phyloP scores from a whole-genome alignment of 1,139 yeast genomes.

The Saccharomyces hybrid region DNA sequence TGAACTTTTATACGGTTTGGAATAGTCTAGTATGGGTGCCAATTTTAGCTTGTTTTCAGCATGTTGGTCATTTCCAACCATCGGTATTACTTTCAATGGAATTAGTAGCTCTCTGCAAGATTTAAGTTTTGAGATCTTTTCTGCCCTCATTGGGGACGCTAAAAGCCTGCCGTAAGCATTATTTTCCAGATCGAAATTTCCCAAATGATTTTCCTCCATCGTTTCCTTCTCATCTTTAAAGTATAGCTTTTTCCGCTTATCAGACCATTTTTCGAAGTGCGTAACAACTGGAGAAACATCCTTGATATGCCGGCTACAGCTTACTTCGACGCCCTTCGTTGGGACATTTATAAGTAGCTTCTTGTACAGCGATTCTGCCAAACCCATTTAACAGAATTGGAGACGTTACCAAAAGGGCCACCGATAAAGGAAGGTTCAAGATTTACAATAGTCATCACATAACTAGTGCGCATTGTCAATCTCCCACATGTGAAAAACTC shows the following conservation, averaged over 20 bases:
- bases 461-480: too few species aligned
- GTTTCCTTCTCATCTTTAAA: constrained; percentile 5
- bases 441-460: too few species aligned
- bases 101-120: constrained; percentile 22
- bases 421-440: background rate
- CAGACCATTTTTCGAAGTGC: constrained; percentile 29
- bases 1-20: constrained; percentile 12
- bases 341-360: background rate
- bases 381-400: background rate
- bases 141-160: constrained; percentile 28
- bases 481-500: too few species aligned
- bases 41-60: constrained; percentile 4
- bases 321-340: background rate
- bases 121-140: constrained; percentile 16
- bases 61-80: constrained; percentile 4
- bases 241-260: constrained; percentile 17
- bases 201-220: background rate
- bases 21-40: constrained; percentile 2
- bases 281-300: constrained; percentile 21
- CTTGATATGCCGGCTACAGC: background rate
- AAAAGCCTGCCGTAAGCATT: constrained; percentile 25
- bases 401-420: background rate
- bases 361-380: background rate
- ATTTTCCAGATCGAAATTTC: constrained; percentile 10
- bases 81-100: constrained; percentile 15